Evolutionary conservation across 2,329 filamentous ascomycete genomes (phyloP), one percentile per base, ranked within the genome.

Genomic region (Ceratocystis lukuohia): DNA sequence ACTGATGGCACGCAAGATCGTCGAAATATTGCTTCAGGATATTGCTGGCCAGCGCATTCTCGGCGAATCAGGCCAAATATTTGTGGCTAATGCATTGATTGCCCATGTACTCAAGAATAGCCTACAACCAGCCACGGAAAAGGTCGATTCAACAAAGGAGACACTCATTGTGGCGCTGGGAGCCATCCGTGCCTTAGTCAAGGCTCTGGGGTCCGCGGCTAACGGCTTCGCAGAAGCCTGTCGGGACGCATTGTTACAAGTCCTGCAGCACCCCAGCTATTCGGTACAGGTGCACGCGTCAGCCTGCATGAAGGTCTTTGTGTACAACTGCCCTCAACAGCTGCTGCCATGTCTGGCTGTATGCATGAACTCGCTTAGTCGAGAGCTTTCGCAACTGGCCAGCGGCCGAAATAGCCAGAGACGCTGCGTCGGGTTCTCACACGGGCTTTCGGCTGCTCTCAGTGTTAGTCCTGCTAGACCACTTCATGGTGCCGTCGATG

Each of bases 51-150:
- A 83, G 67, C 85, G 87, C 70, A 88, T 96, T 71, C 80, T 99
- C 1, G 91, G 91, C 12, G 93, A 99, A 75, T 90, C 89, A 15
- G 92, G 91, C 6, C 93, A 96, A 72, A 80, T 93, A 68, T 86
- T 88, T 70, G 91, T 90, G 33, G 89, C 91, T 5, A 90, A 86
- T 71, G 84, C 85, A 69, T 77, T 99, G 65, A 84, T 96, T 72
- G 96, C 96, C 73, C 87, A 91, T 67, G 81, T 96, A 59, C 80
- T 99, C 62, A 97, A 96, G 74, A 94, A 97, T 74, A 97, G 96
- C 71, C 93, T 94, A 0, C 91, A 96, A 74, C 87, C 88, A 4
- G 77, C 96, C 61, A 89, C 92, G 71, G 93, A 97, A 74, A 84
- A 89, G 50, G 84, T 88, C 1, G 93, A 97, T 74, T 94, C 94